phyloP scores from a whole-genome alignment of 257 asterid genomes.

The Avicennia marina region DNA sequence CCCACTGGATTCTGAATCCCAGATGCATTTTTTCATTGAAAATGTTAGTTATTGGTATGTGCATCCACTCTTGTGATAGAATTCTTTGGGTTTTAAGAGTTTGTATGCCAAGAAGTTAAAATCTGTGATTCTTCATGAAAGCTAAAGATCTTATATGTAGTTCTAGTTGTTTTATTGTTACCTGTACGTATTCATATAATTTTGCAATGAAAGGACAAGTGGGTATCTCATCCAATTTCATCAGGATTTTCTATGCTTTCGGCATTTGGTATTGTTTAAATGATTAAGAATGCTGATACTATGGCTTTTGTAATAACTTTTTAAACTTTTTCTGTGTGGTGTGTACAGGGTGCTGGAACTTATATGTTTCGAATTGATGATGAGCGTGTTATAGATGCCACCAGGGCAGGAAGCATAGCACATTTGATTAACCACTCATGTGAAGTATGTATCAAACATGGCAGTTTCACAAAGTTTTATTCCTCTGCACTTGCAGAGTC shows the following conservation, averaged over 20 bases:
- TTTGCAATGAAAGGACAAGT: conserved; percentile 7
- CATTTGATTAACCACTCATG: conserved; percentile 97
- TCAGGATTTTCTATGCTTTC: conserved; percentile 9
- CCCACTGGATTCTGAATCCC: too few relatives aligned
- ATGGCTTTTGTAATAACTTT: conserved; percentile 9
- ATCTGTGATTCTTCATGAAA: background rate
- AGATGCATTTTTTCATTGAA: too few relatives aligned
- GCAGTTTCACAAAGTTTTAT: conserved; percentile 11
- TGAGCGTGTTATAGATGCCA: conserved; percentile 90
- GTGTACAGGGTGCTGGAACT: conserved; percentile 95
- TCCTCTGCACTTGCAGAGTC: conserved; percentile 10
- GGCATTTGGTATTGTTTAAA: conserved; percentile 10
- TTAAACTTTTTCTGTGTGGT: conserved; percentile 2
- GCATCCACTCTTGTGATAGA: too few relatives aligned
- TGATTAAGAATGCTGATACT: conserved; percentile 11
- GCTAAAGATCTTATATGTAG: background rate
- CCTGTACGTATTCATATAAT: background rate
- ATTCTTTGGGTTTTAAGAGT: conserved; percentile 3
- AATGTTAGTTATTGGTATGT: too few relatives aligned
- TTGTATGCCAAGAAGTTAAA: background rate
- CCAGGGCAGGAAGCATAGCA: conserved; percentile 96
- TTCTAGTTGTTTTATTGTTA: background rate
- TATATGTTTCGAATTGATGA: conserved; percentile 95
- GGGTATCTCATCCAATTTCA: background rate
- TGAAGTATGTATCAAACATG: conserved; percentile 52